Percentiles rank a stretch among this genome's conserved stretches.
Conservation (phyloP, 805 yeast genomes). For the Candida vaughaniae region DNA sequence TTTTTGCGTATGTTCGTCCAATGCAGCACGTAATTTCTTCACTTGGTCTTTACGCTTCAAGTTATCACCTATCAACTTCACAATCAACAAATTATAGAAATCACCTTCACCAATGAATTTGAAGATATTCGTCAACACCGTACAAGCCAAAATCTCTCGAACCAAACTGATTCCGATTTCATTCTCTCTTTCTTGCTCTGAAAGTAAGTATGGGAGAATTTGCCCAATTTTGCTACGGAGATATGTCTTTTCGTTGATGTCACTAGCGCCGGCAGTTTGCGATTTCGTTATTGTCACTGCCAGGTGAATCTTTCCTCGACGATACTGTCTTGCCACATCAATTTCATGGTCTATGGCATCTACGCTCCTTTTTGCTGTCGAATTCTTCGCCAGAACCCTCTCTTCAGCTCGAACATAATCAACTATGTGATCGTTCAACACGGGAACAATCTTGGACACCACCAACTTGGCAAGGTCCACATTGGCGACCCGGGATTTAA, state of each 20-base stretch:
- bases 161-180: conserved; percentile 49
- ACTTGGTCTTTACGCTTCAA: conserved; percentile 76
- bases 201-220: conserved; percentile 51
- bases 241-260: conserved; percentile 47
- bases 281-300: conserved; percentile 43
- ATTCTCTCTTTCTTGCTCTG: conserved; percentile 46
- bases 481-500: conserved; percentile 42
- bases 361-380: conserved; percentile 13
- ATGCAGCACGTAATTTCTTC: conserved; percentile 63
- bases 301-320: conserved; percentile 56
- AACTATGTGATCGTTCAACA: conserved; percentile 62
- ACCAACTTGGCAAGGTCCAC: conserved; percentile 58
- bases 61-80: conserved; percentile 57
- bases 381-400: conserved; percentile 23
- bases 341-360: conserved; percentile 35
- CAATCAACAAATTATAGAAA: conserved; percentile 67
- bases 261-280: conserved; percentile 14
- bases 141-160: conserved; percentile 60
- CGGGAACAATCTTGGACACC: conserved; percentile 60
- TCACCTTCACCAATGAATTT: conserved; percentile 67
- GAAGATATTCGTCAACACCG: conserved; percentile 50
- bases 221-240: conserved; percentile 41
- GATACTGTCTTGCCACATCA: conserved; percentile 44
- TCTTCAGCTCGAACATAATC: conserved; percentile 47
- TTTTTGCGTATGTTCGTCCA: conserved; percentile 57